phyloP scores from a whole-genome alignment of 352 stramenopile genomes.

The Globisporangium rhizosaccharum region DNA sequence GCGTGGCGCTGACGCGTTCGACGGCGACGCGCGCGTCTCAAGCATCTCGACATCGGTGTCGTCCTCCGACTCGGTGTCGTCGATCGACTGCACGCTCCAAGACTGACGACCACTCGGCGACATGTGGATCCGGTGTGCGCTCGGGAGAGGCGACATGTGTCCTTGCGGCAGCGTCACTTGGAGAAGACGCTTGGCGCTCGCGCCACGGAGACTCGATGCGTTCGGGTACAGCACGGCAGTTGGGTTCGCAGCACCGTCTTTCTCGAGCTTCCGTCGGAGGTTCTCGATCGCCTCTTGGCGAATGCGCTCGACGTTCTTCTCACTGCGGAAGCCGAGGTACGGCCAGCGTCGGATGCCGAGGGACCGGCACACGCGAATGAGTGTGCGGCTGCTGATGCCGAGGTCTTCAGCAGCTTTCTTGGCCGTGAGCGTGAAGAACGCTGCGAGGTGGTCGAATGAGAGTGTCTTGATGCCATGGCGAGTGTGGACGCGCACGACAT shows the following conservation, averaged over 20 bases:
- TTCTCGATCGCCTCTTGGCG: slow-evolving; percentile 74
- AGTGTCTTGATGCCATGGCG: slow-evolving; percentile 72
- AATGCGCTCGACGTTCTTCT: slow-evolving; percentile 77
- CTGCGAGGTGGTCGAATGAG: slow-evolving; percentile 61
- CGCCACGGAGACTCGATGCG: slow-evolving; percentile 46
- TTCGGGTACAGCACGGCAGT: slow-evolving; percentile 35
- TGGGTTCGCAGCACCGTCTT: slow-evolving; percentile 27
- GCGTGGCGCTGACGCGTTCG: not conserved
- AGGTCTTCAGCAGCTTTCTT: slow-evolving; percentile 75
- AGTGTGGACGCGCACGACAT: slow-evolving; percentile 57
- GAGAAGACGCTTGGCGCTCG: slow-evolving; percentile 67
- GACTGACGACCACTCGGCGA: slow-evolving; percentile 5
- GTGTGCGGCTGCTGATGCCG: slow-evolving; percentile 69
- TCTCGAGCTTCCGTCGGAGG: slow-evolving; percentile 65
- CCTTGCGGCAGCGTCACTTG: slow-evolving; percentile 37
- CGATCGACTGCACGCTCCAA: slow-evolving; percentile 9
- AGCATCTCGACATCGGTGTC: slow-evolving; percentile 12
- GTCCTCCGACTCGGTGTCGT: slow-evolving; percentile 9
- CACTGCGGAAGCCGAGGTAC: slow-evolving; percentile 74
- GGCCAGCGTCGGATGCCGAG: slow-evolving; percentile 72
- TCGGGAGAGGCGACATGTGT: not conserved
- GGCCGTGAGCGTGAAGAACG: slow-evolving; percentile 66
- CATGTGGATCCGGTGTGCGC: slow-evolving; percentile 22
- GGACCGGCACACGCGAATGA: slow-evolving; percentile 73
- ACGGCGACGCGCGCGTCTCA: slow-evolving; percentile 2